A percentile compares a stretch with the other conserved stretches of the same genome.
Evolutionary conservation across 768 basidiomycete genomes (phyloP).

Genomic region (Pleurotus ostreatus): DNA sequence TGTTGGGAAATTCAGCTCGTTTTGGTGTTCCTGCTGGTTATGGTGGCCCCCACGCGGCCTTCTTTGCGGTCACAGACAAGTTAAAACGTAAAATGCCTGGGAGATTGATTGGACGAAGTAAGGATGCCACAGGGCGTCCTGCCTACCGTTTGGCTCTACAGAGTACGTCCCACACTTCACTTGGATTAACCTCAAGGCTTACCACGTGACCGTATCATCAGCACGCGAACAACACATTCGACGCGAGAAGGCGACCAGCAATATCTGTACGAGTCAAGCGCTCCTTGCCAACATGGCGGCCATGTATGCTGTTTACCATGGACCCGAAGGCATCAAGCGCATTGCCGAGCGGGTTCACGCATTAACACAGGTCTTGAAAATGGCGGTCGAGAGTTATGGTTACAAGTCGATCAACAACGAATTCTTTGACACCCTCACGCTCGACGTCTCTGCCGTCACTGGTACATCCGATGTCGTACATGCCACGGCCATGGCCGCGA

Average conservation of each 20-base stretch:
- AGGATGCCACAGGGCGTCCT: constrained; percentile 76
- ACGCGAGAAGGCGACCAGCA: constrained; percentile 96
- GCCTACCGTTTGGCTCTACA: constrained; percentile 94
- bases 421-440: constrained; percentile 91
- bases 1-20: constrained; percentile 90
- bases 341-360: constrained; percentile 92
- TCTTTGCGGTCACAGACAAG: constrained; percentile 90
- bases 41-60: constrained; percentile 95
- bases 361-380: constrained; percentile 73
- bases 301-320: constrained; percentile 98
- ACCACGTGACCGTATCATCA: constrained; percentile 23
- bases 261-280: constrained; percentile 97
- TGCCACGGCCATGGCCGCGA: constrained; percentile 51
- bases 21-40: constrained; percentile 98
- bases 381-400: constrained; percentile 65
- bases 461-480: constrained; percentile 64
- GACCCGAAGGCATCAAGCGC: constrained; percentile 75
- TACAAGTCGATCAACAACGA: constrained; percentile 65
- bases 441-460: constrained; percentile 64
- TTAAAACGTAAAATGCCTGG: constrained; percentile 99
- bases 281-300: constrained; percentile 99
- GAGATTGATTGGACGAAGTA: constrained; percentile 86
- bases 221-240: constrained; percentile 97
- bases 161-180: constrained; percentile 51
- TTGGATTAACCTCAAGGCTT: not conserved